Base-by-base conservation (phyloP, 495 filamentous ascomycete genomes). In the Tetracladium setigerum region DNA sequence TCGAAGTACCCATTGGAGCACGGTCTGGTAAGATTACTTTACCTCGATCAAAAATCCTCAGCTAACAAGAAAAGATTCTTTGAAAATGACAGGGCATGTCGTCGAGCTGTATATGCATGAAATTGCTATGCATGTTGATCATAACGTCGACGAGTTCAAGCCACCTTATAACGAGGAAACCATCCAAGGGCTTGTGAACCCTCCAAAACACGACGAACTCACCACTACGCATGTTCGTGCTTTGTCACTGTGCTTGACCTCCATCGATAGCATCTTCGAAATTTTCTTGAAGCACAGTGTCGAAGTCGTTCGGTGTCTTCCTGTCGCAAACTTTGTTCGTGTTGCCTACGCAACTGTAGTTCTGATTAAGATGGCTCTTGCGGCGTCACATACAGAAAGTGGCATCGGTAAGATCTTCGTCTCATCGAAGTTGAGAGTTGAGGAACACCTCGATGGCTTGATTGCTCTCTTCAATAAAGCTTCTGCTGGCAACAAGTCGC, bases 101-200 rank as follows among this genome's bases (percentile, higher is more conserved):
- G 60, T 88, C 30, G 83, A 74, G 47, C 68, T 95, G 2, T 95
- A 91, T 54, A 78, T 95, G 52, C 87, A 97, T 58, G 91, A 95
- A 62, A 83, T 91, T 41, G 81, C 83, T 2, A 76, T 95, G 56
- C 82, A 91, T 41, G 69, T 80, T 16, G 85, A 92, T 48, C 78
- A 80, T 52, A 76, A 72, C 39, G 62, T 75, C 5, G 81, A 86
- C 4, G 79, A 86, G 44, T 74, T 77, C 49, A 69, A 66, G 41
- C 60, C 72, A 14, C 68, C 77, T 0, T 75, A 69, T 44, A 66
- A 60, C 5, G 67, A 72, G 39, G 73, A 73, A 8, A 62, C 65
- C 18, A 55, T 76, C 17, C 49, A 58, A 30, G 43, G 38, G 31
- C 39, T 38, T 15, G 53, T 41, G 43, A 30, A 32, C 32, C 41